These are phyloP conservation scores for Russula abietina DNA, from an alignment of 768 basidiomycete species.

Conservation along the genomic window DNA sequence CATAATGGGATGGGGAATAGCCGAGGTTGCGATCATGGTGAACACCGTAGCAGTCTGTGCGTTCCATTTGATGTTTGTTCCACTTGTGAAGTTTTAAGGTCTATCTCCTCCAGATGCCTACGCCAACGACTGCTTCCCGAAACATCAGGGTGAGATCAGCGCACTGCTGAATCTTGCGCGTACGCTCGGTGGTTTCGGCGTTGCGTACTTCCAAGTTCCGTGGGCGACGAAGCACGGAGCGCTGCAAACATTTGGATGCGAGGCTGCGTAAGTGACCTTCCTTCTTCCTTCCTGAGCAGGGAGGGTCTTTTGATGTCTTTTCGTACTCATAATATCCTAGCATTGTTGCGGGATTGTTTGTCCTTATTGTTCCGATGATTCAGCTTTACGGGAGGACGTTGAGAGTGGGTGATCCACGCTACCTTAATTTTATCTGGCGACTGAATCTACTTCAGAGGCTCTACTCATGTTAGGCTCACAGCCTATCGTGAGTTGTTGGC, in stretches of 20 bases:
- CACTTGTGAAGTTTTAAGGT: slow-evolving; percentile 21
- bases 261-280: slow-evolving; percentile 46
- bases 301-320: background rate
- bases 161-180: slow-evolving; percentile 55
- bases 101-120: slow-evolving; percentile 37
- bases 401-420: slow-evolving; percentile 35
- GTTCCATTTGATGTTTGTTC: slow-evolving; percentile 27
- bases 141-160: slow-evolving; percentile 53
- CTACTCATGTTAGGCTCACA: slow-evolving; percentile 12
- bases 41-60: slow-evolving; percentile 57
- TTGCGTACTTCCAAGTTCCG: slow-evolving; percentile 61
- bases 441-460: slow-evolving; percentile 1
- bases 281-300: slow-evolving; percentile 1
- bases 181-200: slow-evolving; percentile 53
- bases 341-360: slow-evolving; percentile 46
- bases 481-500: background rate
- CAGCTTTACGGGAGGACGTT: slow-evolving; percentile 45
- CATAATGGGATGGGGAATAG: slow-evolving; percentile 64
- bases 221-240: slow-evolving; percentile 59
- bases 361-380: slow-evolving; percentile 46
- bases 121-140: slow-evolving; percentile 46
- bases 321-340: slow-evolving; percentile 26
- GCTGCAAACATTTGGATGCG: slow-evolving; percentile 55
- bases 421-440: background rate
- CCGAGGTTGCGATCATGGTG: slow-evolving; percentile 50